Base-by-base conservation (phyloP, 495 filamentous ascomycete species). In the Margaritispora aquatica region DNA sequence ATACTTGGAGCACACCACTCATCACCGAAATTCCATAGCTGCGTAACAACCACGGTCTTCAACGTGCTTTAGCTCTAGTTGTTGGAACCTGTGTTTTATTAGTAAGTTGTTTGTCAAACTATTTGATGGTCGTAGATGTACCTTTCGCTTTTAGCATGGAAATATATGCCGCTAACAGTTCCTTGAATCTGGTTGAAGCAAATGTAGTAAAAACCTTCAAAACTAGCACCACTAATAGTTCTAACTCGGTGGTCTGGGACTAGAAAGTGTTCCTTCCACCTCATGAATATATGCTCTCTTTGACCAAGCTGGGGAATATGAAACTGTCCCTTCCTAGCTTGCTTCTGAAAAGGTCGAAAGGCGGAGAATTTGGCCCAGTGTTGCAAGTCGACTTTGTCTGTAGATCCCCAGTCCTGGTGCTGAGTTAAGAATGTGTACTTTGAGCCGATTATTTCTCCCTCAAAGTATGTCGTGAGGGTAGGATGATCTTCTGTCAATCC, bases 161-260 rank as follows among this genome's bases (percentile, higher is more conserved):
- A 99, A 72, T 99, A 99, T 51, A 96, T 96, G 10, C 95, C 95
- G 65, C 82, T 89, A 17, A 99, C 87, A 31, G 78, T 86, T 17
- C 94, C 94, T 24, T 80, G 75, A 13, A 89, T 75, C 74, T 97
- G 95, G 69, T 97, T 96, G 75, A 97, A 99, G 73, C 92, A 97
- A 58, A 99, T 97, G 65, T 97, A 99, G 69, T 99, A 99, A 68
- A 99, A 99, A 0, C 95, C 95, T 63, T 99, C 95, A 66, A 97
- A 99, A 64, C 92, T 96, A 0, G 95, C 95, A 2, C 95, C 95
- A 26, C 84, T 86, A 59, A 99, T 94, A 19, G 89, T 90, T 58
- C 84, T 77, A 21, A 97, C 90, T 1, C 90, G 82, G 71, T 99
- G 95, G 66, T 97, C 91, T 10, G 95, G 95, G 2, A 99, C 95